Base-by-base conservation (phyloP, 345 rosid species). In the Adansonia digitata region DNA sequence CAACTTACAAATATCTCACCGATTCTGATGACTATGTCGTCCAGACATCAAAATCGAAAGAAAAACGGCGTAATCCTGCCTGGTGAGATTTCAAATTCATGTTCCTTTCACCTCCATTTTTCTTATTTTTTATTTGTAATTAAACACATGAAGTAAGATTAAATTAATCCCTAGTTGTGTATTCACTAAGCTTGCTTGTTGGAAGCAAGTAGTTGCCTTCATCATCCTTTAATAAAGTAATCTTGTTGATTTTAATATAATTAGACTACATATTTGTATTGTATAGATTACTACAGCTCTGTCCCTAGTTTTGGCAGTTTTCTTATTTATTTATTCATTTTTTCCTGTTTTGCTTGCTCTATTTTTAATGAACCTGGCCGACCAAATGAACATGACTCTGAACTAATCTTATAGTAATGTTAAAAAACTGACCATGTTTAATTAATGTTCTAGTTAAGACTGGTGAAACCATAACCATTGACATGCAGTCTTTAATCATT, bases 21-120 rank as follows among this genome's bases (percentile, higher is more conserved):
- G 82, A 93, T 73, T 93, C 99, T 1, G 94, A 95, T 55, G 76
- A 78, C 67, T 95, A 95, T 68, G 97, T 80, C 11, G 89, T 49
- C 59, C 93, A 86, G 78, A 76, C 81, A 61, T 81, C 81, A 35
- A 85, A 86, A 56, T 84, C 94, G 11, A 90, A 91, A 73, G 90
- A 85, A 20, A 93, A 90, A 52, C 88, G 85, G 0, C 90, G 99
- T 10, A 88, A 85, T 18, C 99, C 99, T 26, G 99, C 99, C 72
- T 95, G 99, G 99, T 94, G 86, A 79, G 84, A 7, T 65, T 8
- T 14, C 65, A 37, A 27, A 27, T 49, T 66, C 60, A 53, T 40
- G 51, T 65, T 65, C 61, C 22, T 74, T 51, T 51, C 49, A 34
- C 31, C 27, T 27, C 3, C 20, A 17, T 4, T 62, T 45, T 74